Conservation (phyloP, 768 basidiomycete genomes). For the Termitomyces sp. region DNA sequence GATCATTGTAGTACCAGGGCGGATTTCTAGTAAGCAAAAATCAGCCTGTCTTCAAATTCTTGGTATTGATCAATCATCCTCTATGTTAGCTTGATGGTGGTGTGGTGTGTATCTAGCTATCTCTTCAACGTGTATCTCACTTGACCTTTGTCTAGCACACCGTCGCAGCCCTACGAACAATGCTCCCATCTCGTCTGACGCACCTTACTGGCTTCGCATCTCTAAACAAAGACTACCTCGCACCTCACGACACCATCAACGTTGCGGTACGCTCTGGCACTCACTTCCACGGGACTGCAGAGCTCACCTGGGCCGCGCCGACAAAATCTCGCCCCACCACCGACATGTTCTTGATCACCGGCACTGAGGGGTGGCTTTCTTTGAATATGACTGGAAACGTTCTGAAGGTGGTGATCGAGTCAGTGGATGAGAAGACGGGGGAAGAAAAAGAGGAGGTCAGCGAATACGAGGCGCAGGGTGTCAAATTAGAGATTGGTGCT, state of each 20-base stretch:
- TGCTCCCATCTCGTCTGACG: slow-evolving; percentile 47
- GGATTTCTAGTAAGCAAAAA: slow-evolving; percentile 65
- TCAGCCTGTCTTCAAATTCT: slow-evolving; percentile 1
- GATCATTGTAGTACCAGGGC: slow-evolving; percentile 56
- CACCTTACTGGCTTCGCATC: slow-evolving; percentile 61
- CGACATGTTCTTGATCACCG: slow-evolving; percentile 49
- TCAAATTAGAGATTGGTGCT: slow-evolving; percentile 48
- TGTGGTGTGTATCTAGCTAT: slow-evolving; percentile 40
- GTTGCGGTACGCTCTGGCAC: slow-evolving; percentile 45
- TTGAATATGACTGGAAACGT: slow-evolving; percentile 28
- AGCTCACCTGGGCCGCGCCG: slow-evolving; percentile 61
- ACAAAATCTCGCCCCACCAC: slow-evolving; percentile 29
- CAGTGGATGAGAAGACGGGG: slow-evolving; percentile 30
- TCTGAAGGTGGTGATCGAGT: slow-evolving; percentile 35
- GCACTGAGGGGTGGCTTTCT: slow-evolving; percentile 56
- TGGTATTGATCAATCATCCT: neutral
- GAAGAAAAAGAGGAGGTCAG: slow-evolving; percentile 45
- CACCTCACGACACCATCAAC: slow-evolving; percentile 77
- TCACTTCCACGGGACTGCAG: slow-evolving; percentile 49
- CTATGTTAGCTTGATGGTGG: slow-evolving; percentile 64
- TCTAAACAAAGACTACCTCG: slow-evolving; percentile 64
- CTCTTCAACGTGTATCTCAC: slow-evolving; percentile 3
- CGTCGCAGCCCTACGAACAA: slow-evolving; percentile 53
- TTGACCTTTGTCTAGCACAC: slow-evolving; percentile 44
- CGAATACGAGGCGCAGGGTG: slow-evolving; percentile 44